phyloP scores from a whole-genome alignment of 371 early-diverging fungal genomes.

The Zychaea mexicana region DNA sequence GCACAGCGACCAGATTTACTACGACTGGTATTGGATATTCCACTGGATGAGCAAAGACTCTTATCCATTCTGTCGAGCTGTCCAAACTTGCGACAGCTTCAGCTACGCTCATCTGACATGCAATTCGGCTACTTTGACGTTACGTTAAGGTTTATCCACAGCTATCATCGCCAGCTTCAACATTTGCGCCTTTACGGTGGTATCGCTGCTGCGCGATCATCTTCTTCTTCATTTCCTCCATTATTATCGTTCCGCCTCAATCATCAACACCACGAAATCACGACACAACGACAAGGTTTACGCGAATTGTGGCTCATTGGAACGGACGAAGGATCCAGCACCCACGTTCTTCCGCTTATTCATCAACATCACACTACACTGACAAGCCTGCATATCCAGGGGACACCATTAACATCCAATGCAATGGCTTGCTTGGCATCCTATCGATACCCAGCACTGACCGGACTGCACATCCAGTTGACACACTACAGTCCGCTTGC shows the following conservation, averaged over 20 bases:
- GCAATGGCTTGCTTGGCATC: neutral
- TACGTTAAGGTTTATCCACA: neutral
- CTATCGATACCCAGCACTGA: neutral
- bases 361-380: constrained; percentile 1
- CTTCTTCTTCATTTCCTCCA: neutral
- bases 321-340: neutral
- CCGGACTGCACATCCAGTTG: neutral
- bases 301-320: constrained; percentile 8
- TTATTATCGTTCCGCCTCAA: neutral
- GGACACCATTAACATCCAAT: neutral
- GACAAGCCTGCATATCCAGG: neutral
- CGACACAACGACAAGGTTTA: neutral
- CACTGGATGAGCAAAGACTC: neutral
- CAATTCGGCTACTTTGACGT: neutral
- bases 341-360: neutral
- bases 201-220: neutral
- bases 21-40: constrained; percentile 1
- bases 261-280: neutral
- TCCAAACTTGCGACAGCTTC: neutral
- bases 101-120: neutral
- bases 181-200: constrained; percentile 1
- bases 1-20: neutral
- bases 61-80: neutral
- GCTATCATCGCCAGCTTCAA: neutral
- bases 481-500: neutral